Percentiles rank a stretch among this genome's conserved stretches.
These are phyloP conservation scores for Hevea brasiliensis DNA, from an alignment of 345 rosid species.

Conservation along the genomic window DNA sequence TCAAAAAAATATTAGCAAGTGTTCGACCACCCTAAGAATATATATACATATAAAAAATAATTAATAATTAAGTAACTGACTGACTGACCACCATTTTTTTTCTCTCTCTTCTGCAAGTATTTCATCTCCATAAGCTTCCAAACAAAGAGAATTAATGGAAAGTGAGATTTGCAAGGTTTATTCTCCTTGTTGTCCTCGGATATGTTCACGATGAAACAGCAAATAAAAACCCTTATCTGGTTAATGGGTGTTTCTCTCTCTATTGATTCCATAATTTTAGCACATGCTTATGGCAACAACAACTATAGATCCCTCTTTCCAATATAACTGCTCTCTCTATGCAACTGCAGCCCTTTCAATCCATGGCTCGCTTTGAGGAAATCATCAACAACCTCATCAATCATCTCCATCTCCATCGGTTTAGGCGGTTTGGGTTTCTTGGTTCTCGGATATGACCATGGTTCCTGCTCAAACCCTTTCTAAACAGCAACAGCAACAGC, in stretches of 20 bases:
- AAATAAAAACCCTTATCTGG: conserved; percentile 41
- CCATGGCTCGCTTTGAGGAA: no score
- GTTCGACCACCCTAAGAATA: conserved; percentile 37
- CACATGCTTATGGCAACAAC: conserved; percentile 38
- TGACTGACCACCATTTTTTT: conserved; percentile 46
- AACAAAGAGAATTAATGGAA: conserved; percentile 87
- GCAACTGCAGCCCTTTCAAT: no score
- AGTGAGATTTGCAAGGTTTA: conserved; percentile 61
- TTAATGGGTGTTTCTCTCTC: conserved; percentile 50
- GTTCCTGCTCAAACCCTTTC: conserved; percentile 53
- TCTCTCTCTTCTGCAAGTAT: not conserved
- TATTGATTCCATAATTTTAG: conserved; percentile 16
- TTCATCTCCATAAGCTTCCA: conserved; percentile 63
- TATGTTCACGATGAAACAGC: conserved; percentile 26
- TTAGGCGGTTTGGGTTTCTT: conserved; percentile 27
- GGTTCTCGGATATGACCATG: conserved; percentile 62
- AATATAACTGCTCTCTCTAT: conserved; percentile 27
- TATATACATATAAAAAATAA: conserved; percentile 20
- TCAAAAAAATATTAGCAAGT: conserved; percentile 40
- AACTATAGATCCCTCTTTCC: conserved; percentile 22
- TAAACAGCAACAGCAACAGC: conserved; percentile 21
- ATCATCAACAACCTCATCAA: no score
- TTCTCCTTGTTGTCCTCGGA: conserved; percentile 41
- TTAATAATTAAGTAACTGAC: conserved; percentile 38
- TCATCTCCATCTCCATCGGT: no score